phyloP scores from a whole-genome alignment of 768 basidiomycete genomes.

The Calocera viscosa region DNA sequence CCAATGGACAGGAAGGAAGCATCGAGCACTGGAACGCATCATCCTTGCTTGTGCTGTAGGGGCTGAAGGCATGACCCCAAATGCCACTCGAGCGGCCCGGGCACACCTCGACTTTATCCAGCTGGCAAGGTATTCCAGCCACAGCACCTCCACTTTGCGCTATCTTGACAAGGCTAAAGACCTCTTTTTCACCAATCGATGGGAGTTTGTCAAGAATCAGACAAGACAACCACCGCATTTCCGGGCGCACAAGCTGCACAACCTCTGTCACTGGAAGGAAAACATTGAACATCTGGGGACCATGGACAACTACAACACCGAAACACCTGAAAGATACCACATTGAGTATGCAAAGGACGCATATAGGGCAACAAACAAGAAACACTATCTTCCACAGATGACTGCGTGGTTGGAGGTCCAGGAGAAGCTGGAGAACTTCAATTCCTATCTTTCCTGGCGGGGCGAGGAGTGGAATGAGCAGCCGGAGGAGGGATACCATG shows the following conservation, averaged over 20 bases:
- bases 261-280: slow-evolving; percentile 22
- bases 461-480: not conserved
- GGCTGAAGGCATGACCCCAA: not conserved
- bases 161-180: not conserved
- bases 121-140: slow-evolving; percentile 17
- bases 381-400: slow-evolving; percentile 33
- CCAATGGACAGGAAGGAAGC: not conserved
- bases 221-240: slow-evolving; percentile 21
- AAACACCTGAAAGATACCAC: slow-evolving; percentile 32
- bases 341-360: slow-evolving; percentile 35
- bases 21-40: not conserved
- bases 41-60: not conserved
- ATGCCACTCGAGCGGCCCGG: slow-evolving; percentile 1
- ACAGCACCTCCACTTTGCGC: not conserved
- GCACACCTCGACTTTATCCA: slow-evolving; percentile 24
- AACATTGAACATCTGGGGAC: slow-evolving; percentile 26
- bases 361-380: slow-evolving; percentile 27
- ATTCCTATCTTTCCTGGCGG: slow-evolving; percentile 25
- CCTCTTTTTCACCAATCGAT: not conserved
- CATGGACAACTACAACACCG: slow-evolving; percentile 29
- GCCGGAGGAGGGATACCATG: not conserved
- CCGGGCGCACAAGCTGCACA: slow-evolving; percentile 31
- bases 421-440: slow-evolving; percentile 27
- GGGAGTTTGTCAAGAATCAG: slow-evolving; percentile 21
- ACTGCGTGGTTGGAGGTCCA: slow-evolving; percentile 28